A percentile compares a stretch with the other conserved stretches of the same genome.
These are phyloP conservation scores for Linnemannia zychae DNA, from an alignment of 192 early-diverging fungal genomes.

Conservation along the genomic window DNA sequence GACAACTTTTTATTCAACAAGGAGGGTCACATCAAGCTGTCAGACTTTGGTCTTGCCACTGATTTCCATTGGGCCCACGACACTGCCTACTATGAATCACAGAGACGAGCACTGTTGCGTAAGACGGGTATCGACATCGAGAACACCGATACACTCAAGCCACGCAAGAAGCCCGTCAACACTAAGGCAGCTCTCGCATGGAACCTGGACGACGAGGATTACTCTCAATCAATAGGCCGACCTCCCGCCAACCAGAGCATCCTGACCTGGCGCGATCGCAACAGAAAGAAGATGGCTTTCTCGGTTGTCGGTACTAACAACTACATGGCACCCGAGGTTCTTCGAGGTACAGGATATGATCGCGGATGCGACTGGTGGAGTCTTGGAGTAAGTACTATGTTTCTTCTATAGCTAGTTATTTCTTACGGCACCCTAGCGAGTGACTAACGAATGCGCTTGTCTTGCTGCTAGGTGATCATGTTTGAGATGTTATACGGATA, in stretches of 20 bases:
- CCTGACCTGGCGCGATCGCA: slow-evolving; percentile 66
- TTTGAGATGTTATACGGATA: slow-evolving; percentile 85
- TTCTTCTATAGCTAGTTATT: background rate
- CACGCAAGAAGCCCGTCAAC: slow-evolving; percentile 47
- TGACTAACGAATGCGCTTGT: background rate
- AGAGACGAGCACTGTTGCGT: slow-evolving; percentile 62
- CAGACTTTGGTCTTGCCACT: slow-evolving; percentile 80
- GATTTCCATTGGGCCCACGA: slow-evolving; percentile 77
- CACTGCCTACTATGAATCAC: slow-evolving; percentile 73
- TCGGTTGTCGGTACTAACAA: slow-evolving; percentile 92
- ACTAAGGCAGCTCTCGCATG: slow-evolving; percentile 44
- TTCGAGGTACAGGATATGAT: slow-evolving; percentile 64
- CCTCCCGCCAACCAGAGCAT: slow-evolving; percentile 64
- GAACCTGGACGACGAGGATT: slow-evolving; percentile 64
- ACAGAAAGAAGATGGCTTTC: slow-evolving; percentile 71
- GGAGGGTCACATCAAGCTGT: slow-evolving; percentile 75
- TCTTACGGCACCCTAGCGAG: background rate
- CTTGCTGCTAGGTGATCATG: slow-evolving; percentile 63
- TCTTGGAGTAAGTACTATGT: slow-evolving; percentile 66
- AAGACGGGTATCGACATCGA: slow-evolving; percentile 64
- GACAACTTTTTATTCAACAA: slow-evolving; percentile 81
- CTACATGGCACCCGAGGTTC: slow-evolving; percentile 95
- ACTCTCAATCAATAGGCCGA: slow-evolving; percentile 38
- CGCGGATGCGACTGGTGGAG: slow-evolving; percentile 81
- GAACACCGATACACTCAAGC: slow-evolving; percentile 56